These are phyloP conservation scores for Tulasnella sp. DNA, from an alignment of 768 basidiomycete genomes.

Conservation along the genomic window DNA sequence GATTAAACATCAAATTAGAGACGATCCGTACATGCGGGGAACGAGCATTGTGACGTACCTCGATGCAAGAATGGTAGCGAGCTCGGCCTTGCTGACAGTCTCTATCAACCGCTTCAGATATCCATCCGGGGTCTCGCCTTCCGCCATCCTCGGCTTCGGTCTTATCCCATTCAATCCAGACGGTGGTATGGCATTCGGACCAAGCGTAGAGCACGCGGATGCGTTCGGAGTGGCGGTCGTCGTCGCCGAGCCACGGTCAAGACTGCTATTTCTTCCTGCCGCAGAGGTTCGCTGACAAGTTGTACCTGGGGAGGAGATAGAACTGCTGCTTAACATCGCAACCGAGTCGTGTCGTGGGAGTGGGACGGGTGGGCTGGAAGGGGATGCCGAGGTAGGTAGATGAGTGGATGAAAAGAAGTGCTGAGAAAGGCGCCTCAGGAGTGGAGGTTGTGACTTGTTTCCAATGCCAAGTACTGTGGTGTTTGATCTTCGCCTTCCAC, in stretches of 20 bases:
- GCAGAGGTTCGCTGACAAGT: not conserved
- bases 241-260: not conserved
- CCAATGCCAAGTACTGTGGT: not conserved
- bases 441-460: not conserved
- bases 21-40: not conserved
- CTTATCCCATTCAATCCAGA: too few species aligned
- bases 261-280: not conserved
- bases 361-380: not conserved
- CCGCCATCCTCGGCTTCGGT: slow-evolving; percentile 23
- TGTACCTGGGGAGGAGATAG: not conserved
- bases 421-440: not conserved
- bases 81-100: slow-evolving; percentile 61
- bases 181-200: too few species aligned
- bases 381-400: not conserved
- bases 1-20: slow-evolving; percentile 13
- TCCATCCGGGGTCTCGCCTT: slow-evolving; percentile 55
- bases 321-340: not conserved
- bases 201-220: too few species aligned
- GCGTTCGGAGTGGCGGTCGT: not conserved
- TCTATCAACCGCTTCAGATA: slow-evolving; percentile 56
- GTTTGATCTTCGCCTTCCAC: not conserved
- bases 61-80: slow-evolving; percentile 68
- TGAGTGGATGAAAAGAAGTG: not conserved
- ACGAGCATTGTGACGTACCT: slow-evolving; percentile 37
- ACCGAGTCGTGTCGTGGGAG: not conserved